A percentile compares a stretch with the other conserved stretches of the same genome.
These are phyloP conservation scores for Salix caprea DNA, from an alignment of 345 rosid genomes.

Conservation along the genomic window DNA sequence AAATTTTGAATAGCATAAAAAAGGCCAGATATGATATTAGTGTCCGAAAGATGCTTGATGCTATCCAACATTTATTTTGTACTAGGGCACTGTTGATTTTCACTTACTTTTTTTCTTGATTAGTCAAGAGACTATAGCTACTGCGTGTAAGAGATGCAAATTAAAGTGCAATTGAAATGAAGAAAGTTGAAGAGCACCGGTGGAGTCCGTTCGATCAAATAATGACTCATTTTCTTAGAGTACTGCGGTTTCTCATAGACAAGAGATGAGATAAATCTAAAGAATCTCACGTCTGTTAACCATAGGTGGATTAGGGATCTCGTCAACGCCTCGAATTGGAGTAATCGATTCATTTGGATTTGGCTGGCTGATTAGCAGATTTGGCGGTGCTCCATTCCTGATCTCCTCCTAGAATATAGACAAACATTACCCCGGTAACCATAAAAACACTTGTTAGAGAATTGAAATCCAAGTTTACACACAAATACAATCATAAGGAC, in stretches of 20 bases:
- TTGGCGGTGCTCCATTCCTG: slow-evolving; percentile 52
- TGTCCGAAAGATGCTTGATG: slow-evolving; percentile 6
- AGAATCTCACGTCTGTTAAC: slow-evolving; percentile 75
- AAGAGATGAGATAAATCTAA: neutral
- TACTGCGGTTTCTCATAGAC: neutral
- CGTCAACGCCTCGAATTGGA: slow-evolving; percentile 53
- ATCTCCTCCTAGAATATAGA: slow-evolving; percentile 64
- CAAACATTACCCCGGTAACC: neutral
- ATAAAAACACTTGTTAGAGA: neutral
- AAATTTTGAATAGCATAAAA: neutral
- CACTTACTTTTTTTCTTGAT: neutral
- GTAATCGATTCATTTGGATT: slow-evolving; percentile 45
- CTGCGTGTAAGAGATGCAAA: neutral
- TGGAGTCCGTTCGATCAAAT: neutral
- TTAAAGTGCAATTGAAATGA: neutral
- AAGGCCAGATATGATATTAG: slow-evolving; percentile 1
- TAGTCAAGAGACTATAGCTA: neutral
- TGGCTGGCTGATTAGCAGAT: slow-evolving; percentile 64
- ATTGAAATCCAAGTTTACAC: neutral
- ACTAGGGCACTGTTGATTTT: slow-evolving; percentile 5
- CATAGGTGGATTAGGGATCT: slow-evolving; percentile 63
- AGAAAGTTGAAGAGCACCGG: neutral
- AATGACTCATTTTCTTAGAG: neutral
- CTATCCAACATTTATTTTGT: too few species aligned
- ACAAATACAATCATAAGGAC: neutral